These are phyloP conservation scores for Auriscalpium orientale DNA, from an alignment of 768 basidiomycete species.

Conservation along the genomic window DNA sequence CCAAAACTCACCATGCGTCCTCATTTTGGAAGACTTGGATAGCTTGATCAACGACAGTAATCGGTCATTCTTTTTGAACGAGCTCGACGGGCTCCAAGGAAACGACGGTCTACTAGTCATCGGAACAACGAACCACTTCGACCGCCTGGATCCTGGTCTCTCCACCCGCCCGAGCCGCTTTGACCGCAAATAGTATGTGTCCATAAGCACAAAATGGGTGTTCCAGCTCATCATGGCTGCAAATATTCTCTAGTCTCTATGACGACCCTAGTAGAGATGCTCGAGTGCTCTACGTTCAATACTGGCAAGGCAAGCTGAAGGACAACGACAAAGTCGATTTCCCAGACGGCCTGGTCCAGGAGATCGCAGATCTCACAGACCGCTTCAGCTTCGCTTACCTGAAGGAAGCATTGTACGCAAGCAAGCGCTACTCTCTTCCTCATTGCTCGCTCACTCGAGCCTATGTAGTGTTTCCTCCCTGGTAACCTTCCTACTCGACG, in stretches of 20 bases:
- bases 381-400: constrained; percentile 82
- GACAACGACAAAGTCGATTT: constrained; percentile 56
- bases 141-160: constrained; percentile 68
- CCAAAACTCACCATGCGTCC: constrained; percentile 55
- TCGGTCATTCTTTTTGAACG: constrained; percentile 84
- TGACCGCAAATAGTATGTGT: constrained; percentile 74
- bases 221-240: neutral
- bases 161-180: constrained; percentile 77
- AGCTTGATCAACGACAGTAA: constrained; percentile 72
- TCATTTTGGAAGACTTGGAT: constrained; percentile 65
- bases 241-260: constrained; percentile 43
- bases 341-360: constrained; percentile 54
- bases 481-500: constrained; percentile 48
- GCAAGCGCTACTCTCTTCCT: neutral
- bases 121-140: constrained; percentile 79
- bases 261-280: constrained; percentile 61
- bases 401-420: constrained; percentile 80
- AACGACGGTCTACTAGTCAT: constrained; percentile 78
- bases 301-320: constrained; percentile 76
- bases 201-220: neutral
- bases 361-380: constrained; percentile 52
- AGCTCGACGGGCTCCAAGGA: constrained; percentile 71
- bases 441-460: neutral
- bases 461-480: constrained; percentile 58
- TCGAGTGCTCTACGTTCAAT: constrained; percentile 59